Percentiles rank a stretch among this genome's conserved stretches.
phyloP scores from a whole-genome alignment of 495 filamentous ascomycete species.

The Hypoxylon lenormandii region DNA sequence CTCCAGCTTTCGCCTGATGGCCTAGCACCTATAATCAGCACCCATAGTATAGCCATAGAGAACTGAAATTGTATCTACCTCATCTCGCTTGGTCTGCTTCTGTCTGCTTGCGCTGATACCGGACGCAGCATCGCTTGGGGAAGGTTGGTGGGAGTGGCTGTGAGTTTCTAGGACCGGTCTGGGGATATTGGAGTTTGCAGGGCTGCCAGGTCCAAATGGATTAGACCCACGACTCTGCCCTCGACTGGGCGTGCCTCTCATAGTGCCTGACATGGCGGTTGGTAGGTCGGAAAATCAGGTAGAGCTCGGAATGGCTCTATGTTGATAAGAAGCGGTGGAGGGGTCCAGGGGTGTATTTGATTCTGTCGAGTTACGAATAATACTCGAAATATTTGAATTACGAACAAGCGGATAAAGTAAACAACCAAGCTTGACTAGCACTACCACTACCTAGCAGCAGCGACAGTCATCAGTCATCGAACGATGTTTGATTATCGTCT shows the following conservation, averaged over 20 bases:
- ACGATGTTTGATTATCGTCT: constrained; percentile 41
- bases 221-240: constrained; percentile 72
- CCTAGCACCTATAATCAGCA: constrained; percentile 67
- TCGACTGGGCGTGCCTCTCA: constrained; percentile 72
- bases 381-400: not conserved
- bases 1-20: constrained; percentile 95
- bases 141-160: constrained; percentile 53
- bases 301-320: constrained; percentile 2
- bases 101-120: constrained; percentile 86
- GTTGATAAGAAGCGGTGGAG: constrained; percentile 16
- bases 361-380: constrained; percentile 9
- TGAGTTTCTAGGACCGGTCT: constrained; percentile 80
- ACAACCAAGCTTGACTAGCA: constrained; percentile 8
- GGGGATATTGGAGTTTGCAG: constrained; percentile 78
- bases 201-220: constrained; percentile 74
- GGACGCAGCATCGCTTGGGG: constrained; percentile 74
- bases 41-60: constrained; percentile 26
- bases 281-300: not conserved
- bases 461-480: constrained; percentile 34
- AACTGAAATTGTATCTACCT: constrained; percentile 70
- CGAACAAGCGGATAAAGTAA: constrained; percentile 22
- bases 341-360: constrained; percentile 20
- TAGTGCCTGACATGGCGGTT: constrained; percentile 53
- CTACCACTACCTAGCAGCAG: constrained; percentile 18
- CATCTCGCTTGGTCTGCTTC: constrained; percentile 97